Base-by-base conservation (phyloP, 2,329 filamentous ascomycete genomes). In the Coleophoma cylindrospora region DNA sequence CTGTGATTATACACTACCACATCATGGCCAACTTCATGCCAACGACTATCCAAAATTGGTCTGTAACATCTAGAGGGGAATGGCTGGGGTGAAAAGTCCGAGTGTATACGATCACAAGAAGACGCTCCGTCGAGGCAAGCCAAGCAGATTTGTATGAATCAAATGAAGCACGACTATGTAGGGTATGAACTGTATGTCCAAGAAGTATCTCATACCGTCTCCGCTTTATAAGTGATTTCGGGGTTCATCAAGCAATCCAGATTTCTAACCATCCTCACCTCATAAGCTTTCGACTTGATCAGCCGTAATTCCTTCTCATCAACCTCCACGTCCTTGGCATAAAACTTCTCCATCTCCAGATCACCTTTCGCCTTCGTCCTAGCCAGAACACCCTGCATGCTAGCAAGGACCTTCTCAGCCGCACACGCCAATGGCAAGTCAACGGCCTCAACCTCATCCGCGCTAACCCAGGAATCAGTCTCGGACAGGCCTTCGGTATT, bases 321-420 rank as follows among this genome's bases (percentile, higher is more conserved):
- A n/a, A 70, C 70, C 19, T 66, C 66, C 2, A 61, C 64, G 34
- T 71, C 72, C 55, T 67, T 71, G 58, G 69, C 69, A 55, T 76
- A 69, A 51, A 76, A 70, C 11, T 61, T 69, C 48, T 74, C 71
- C 73, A 92, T 80, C 58, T 83, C 82, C 53, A 76, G 73, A 58
- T 84, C 77, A 50, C 90, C 88, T 57, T 79, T 81, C 53, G 75
- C 74, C 58, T 82, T 77, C 7, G 86, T 89, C 66, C 79, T 79
- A 57, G 75, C 74, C 41, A 99, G 73, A 37, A 97, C 83, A 59
- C 85, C 82, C 64, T 96, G 89, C 92, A 99, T 97, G 64, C 87
- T 94, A 9, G 88, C 90, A 22, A 97, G 72, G 5, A 96, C 92
- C 72, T 87, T 94, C 70, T 94, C 88, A 2, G 85, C 83, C 0